Percentiles rank a stretch among this genome's conserved stretches.
These are phyloP conservation scores for Podospora didyma DNA, from an alignment of 495 filamentous ascomycete genomes.

Conservation along the genomic window DNA sequence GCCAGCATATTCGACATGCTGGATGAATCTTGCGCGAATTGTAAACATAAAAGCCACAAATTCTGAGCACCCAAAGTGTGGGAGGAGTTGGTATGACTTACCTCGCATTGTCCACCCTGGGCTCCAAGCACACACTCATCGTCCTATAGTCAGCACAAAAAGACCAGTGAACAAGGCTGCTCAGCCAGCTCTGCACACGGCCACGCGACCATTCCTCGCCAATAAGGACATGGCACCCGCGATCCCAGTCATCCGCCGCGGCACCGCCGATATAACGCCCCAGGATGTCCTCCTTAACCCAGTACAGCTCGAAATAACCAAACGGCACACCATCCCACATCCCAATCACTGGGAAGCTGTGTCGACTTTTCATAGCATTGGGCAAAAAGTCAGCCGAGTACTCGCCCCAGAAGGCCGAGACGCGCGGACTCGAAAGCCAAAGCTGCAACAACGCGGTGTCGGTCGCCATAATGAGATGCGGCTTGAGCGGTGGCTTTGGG, in stretches of 20 bases:
- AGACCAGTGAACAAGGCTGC: constrained; percentile 77
- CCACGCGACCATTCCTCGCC: constrained; percentile 93
- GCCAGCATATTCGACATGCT: constrained; percentile 67
- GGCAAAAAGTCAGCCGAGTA: constrained; percentile 65
- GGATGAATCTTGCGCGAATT: constrained; percentile 73
- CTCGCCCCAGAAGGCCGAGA: constrained; percentile 76
- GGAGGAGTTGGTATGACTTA: constrained; percentile 38
- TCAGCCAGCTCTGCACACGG: constrained; percentile 74
- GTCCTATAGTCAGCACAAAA: constrained; percentile 80
- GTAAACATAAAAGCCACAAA: constrained; percentile 3
- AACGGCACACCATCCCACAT: constrained; percentile 95
- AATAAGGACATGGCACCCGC: constrained; percentile 82
- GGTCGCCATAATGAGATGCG: constrained; percentile 32
- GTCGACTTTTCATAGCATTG: constrained; percentile 55
- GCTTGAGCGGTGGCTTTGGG: constrained; percentile 30
- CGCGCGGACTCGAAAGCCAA: constrained; percentile 89
- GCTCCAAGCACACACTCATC: constrained; percentile 77
- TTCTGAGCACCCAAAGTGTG: too few relatives aligned
- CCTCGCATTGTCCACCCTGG: constrained; percentile 88
- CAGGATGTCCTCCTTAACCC: constrained; percentile 89
- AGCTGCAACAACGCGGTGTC: constrained; percentile 76
- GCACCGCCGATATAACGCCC: constrained; percentile 58
- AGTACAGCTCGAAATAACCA: constrained; percentile 97
- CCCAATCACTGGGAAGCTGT: constrained; percentile 89
- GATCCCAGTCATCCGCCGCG: constrained; percentile 71